Percentiles rank a stretch among this genome's conserved stretches.
phyloP scores from a whole-genome alignment of 129 eudicot genomes.

The Solidago caesia region DNA sequence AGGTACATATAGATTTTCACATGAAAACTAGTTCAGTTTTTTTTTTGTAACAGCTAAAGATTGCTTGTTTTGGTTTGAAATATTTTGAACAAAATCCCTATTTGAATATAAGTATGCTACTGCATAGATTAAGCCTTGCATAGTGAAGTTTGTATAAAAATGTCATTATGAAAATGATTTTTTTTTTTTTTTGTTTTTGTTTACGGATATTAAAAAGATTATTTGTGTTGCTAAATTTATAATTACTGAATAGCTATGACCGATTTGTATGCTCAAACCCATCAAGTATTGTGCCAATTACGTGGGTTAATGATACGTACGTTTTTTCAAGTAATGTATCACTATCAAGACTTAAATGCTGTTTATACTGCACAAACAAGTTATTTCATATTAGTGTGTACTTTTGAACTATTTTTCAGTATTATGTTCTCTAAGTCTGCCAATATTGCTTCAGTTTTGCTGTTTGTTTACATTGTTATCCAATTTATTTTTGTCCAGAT shows the following conservation, averaged over 20 bases:
- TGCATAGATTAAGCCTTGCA: not conserved
- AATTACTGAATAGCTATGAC: conserved; percentile 1
- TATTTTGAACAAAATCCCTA: not conserved
- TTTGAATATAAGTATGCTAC: not conserved
- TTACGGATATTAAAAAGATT: not conserved
- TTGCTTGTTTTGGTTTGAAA: conserved; percentile 3
- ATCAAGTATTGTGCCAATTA: not conserved
- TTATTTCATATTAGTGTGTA: not conserved
- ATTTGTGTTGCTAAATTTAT: not conserved
- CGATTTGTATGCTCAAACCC: not conserved
- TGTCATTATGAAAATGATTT: conserved; percentile 13
- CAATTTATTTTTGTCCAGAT: conserved; percentile 47
- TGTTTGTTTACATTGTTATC: conserved; percentile 17
- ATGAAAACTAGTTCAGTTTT: conserved; percentile 8
- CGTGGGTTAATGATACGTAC: not conserved
- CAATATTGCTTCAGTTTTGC: not conserved
- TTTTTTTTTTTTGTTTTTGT: not conserved
- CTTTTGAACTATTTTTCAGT: not conserved
- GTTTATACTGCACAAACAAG: not conserved
- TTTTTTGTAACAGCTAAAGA: not conserved
- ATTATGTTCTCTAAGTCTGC: not conserved
- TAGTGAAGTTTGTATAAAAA: not conserved
- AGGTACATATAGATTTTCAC: conserved; percentile 44
- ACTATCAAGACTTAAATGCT: not conserved
- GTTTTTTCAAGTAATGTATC: not conserved